A percentile compares a stretch with the other conserved stretches of the same genome.
phyloP scores from a whole-genome alignment of 352 stramenopile species.

The Phytopythium boreale region DNA sequence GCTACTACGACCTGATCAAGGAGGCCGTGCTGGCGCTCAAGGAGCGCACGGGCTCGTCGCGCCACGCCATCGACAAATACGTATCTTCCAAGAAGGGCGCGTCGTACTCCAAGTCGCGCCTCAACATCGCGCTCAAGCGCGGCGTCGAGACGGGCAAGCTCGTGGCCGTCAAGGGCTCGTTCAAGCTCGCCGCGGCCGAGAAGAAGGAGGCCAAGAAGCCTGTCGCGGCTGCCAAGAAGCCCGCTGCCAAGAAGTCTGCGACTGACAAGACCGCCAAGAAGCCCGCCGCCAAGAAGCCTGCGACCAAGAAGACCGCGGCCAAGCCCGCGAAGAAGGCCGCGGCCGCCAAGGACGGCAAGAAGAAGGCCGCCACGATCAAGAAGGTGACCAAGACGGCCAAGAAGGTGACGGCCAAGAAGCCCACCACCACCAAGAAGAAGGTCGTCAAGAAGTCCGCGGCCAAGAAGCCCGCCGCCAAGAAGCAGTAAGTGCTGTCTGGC shows the following conservation, averaged over 20 bases:
- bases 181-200: constrained; percentile 91
- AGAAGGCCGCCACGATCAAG: constrained; percentile 17
- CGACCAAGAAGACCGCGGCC: constrained; percentile 24
- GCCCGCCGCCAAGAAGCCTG: constrained; percentile 13
- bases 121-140: constrained; percentile 91
- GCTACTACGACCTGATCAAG: constrained; percentile 93
- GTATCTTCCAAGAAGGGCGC: constrained; percentile 85
- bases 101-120: constrained; percentile 71
- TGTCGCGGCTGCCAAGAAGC: constrained; percentile 37
- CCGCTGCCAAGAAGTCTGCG: constrained; percentile 33
- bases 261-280: constrained; percentile 45
- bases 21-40: constrained; percentile 90
- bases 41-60: constrained; percentile 89
- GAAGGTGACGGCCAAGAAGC: constrained; percentile 53
- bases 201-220: constrained; percentile 71
- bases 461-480: constrained; percentile 47
- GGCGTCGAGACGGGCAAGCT: constrained; percentile 88
- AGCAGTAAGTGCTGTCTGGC: constrained; percentile 14
- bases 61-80: constrained; percentile 94
- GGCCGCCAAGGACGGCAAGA: constrained; percentile 28
- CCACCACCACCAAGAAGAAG: constrained; percentile 60
- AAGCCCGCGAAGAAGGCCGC: constrained; percentile 82
- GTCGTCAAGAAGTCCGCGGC: constrained; percentile 61
- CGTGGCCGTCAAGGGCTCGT: constrained; percentile 92
- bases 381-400: constrained; percentile 22